Evolutionary conservation across 192 early-diverging fungal species (phyloP).

Genomic region (Chytriomyces sp.): DNA sequence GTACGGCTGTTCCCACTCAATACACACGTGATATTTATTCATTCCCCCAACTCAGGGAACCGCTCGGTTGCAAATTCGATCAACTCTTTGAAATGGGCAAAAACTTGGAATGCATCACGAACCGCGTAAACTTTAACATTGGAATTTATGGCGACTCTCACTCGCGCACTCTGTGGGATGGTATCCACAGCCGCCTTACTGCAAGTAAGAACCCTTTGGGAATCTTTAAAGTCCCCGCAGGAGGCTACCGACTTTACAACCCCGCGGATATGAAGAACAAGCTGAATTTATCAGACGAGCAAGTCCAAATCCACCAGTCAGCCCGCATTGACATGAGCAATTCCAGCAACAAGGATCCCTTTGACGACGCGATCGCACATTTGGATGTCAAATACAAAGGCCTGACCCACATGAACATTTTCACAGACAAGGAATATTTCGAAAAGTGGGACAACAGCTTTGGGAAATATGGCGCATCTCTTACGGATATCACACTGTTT

Average conservation of each 20-base stretch:
- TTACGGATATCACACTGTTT: not conserved
- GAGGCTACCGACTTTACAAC: no score
- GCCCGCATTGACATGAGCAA: not conserved
- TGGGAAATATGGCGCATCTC: not conserved
- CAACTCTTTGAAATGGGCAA: conserved; percentile 24
- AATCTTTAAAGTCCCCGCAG: no score
- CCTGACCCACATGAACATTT: not conserved
- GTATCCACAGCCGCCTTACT: conserved; percentile 5
- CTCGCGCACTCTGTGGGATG: conserved; percentile 12
- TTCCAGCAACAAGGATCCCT: not conserved
- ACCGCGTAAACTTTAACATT: conserved; percentile 1
- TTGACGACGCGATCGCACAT: not conserved
- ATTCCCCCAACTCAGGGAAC: not conserved
- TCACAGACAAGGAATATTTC: not conserved
- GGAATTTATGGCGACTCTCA: conserved; percentile 26
- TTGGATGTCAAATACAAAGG: not conserved
- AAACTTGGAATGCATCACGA: not conserved
- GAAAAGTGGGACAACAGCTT: not conserved
- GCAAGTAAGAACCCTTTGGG: not conserved
- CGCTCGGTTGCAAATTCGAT: conserved; percentile 31
- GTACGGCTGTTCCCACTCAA: not conserved
- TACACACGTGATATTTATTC: not conserved
- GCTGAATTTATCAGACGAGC: not conserved
- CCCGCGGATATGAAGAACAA: not conserved
- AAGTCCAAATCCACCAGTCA: not conserved